Percentiles rank a stretch among this genome's conserved stretches.
These are phyloP conservation scores for Sporothrix protearum DNA, from an alignment of 2,329 filamentous ascomycete species.

Conservation along the genomic window DNA sequence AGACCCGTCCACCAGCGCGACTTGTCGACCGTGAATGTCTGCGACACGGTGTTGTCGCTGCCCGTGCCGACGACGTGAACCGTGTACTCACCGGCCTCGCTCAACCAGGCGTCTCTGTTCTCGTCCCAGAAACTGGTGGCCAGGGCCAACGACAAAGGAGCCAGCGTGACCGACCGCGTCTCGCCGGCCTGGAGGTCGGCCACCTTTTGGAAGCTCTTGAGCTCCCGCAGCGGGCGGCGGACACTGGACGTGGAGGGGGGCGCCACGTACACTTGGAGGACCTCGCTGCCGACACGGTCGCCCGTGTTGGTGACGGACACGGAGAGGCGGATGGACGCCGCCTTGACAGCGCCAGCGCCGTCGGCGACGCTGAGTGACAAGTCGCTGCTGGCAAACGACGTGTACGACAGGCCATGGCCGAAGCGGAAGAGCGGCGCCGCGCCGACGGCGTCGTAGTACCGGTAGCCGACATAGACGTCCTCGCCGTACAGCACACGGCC, in stretches of 20 bases:
- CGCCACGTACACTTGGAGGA: slow-evolving; percentile 52
- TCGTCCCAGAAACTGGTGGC: slow-evolving; percentile 27
- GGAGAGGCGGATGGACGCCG: slow-evolving; percentile 29
- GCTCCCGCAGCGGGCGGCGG: slow-evolving; percentile 49
- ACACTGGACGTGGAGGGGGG: slow-evolving; percentile 30
- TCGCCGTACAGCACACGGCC: slow-evolving; percentile 73
- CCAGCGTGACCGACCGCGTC: neutral
- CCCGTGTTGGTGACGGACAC: slow-evolving; percentile 49
- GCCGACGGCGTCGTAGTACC: slow-evolving; percentile 71
- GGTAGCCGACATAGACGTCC: slow-evolving; percentile 76
- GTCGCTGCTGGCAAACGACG: slow-evolving; percentile 54
- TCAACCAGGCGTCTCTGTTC: slow-evolving; percentile 20
- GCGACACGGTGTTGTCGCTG: slow-evolving; percentile 9
- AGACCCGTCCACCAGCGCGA: slow-evolving; percentile 24
- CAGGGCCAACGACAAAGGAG: slow-evolving; percentile 15
- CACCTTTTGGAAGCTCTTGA: slow-evolving; percentile 60
- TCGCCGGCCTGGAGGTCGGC: slow-evolving; percentile 14
- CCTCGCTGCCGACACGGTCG: slow-evolving; percentile 48
- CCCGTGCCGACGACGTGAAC: slow-evolving; percentile 20
- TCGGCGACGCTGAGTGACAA: neutral
- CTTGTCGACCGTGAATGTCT: slow-evolving; percentile 3
- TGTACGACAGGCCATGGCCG: slow-evolving; percentile 76
- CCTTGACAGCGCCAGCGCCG: slow-evolving; percentile 40
- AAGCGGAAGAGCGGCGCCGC: slow-evolving; percentile 69
- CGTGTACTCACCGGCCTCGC: slow-evolving; percentile 23